A percentile compares a stretch with the other conserved stretches of the same genome.
Conservation (phyloP, 257 asterid species). For the Galeopsis tetrahit region DNA sequence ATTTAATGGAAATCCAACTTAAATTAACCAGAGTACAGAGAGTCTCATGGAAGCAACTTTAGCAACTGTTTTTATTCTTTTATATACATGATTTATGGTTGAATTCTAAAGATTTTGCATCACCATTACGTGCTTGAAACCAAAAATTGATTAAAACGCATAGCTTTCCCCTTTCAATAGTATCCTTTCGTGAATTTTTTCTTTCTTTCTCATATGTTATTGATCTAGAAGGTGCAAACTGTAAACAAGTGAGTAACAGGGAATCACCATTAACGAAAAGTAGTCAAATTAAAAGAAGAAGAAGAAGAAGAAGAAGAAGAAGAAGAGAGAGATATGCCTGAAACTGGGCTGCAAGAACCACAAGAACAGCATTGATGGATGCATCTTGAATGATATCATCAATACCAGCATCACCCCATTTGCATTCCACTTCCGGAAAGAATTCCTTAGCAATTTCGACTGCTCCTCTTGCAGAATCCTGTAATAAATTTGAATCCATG, state of each 20-base stretch:
- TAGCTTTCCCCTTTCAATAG: not conserved
- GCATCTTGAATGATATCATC: slow-evolving; percentile 58
- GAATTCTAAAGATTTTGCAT: not conserved
- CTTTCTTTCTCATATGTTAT: too few relatives aligned
- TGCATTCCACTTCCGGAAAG: slow-evolving; percentile 68
- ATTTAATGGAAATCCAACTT: not conserved
- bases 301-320: not conserved
- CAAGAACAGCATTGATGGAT: slow-evolving; percentile 64
- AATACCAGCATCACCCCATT: slow-evolving; percentile 71
- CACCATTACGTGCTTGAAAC: not conserved
- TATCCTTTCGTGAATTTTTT: not conserved
- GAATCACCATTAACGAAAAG: not conserved
- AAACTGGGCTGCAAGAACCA: slow-evolving; percentile 70
- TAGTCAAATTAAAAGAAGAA: not conserved
- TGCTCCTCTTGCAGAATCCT: slow-evolving; percentile 75
- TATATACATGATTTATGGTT: not conserved
- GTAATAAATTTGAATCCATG: slow-evolving; percentile 1
- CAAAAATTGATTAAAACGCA: not conserved
- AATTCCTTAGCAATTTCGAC: slow-evolving; percentile 57
- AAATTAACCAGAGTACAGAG: not conserved
- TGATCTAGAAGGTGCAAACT: too few relatives aligned
- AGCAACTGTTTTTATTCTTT: not conserved
- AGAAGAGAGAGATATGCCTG: slow-evolving; percentile 44
- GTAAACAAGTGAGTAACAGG: not conserved
- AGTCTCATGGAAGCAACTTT: not conserved